A percentile compares a stretch with the other conserved stretches of the same genome.
Conservation (phyloP, 441 rosid genomes). For the Adansonia gregorii region DNA sequence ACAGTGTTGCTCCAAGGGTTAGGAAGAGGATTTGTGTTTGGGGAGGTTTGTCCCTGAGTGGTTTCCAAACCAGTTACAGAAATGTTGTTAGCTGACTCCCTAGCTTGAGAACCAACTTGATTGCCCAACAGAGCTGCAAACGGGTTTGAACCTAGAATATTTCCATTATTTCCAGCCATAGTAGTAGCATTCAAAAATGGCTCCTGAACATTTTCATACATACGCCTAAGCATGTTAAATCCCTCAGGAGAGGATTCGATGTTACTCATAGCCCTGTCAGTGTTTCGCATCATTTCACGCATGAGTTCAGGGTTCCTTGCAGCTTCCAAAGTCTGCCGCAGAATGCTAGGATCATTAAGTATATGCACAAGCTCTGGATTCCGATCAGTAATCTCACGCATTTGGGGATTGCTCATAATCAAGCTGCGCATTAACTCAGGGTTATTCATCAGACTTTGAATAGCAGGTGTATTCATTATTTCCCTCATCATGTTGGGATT, state of each 20-base stretch:
- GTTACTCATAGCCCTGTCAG: constrained; percentile 69
- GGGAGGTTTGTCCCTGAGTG: constrained; percentile 45
- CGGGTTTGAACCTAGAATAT: constrained; percentile 52
- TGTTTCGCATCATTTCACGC: constrained; percentile 72
- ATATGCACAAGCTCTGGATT: constrained; percentile 72
- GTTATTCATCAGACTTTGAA: constrained; percentile 68
- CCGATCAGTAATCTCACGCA: constrained; percentile 68
- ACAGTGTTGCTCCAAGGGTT: constrained; percentile 62
- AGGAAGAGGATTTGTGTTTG: constrained; percentile 65
- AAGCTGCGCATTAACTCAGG: constrained; percentile 62
- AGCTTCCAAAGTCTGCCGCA: constrained; percentile 61
- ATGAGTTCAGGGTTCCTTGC: constrained; percentile 73
- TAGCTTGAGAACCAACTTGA: constrained; percentile 52
- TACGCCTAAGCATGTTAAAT: constrained; percentile 66
- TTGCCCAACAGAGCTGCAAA: constrained; percentile 65
- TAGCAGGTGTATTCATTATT: constrained; percentile 72
- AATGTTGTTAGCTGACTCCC: constrained; percentile 44
- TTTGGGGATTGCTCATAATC: constrained; percentile 69
- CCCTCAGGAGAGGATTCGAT: constrained; percentile 70
- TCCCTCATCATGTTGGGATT: constrained; percentile 78
- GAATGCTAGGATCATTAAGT: constrained; percentile 63
- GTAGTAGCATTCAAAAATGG: constrained; percentile 63
- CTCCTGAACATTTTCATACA: constrained; percentile 73
- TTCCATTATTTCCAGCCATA: constrained; percentile 53
- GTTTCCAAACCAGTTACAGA: constrained; percentile 48